phyloP scores from a whole-genome alignment of 164 flowering plant genomes.

The Houttuynia cordata region DNA sequence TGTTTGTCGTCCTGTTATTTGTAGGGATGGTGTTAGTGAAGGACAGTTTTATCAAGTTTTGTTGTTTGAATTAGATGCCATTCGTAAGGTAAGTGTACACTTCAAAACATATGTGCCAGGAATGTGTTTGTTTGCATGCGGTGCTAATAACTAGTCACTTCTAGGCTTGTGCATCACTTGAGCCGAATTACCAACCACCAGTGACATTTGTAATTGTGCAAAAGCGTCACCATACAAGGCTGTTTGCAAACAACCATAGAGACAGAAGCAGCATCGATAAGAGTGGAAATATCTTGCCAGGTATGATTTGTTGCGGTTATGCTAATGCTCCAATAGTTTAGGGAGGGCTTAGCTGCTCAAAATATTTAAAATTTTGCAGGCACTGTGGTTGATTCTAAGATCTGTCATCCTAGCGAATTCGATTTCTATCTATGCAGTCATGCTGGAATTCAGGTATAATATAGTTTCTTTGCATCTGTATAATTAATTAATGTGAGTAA shows the following conservation, averaged over 20 bases:
- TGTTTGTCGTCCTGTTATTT: not conserved
- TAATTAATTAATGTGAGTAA: too few species aligned
- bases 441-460: conserved; percentile 77
- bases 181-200: conserved; percentile 18
- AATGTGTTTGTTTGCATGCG: not conserved
- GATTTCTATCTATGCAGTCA: conserved; percentile 93
- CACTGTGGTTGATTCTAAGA: conserved; percentile 73
- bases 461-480: not conserved
- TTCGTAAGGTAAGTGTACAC: conserved; percentile 27
- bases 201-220: conserved; percentile 17
- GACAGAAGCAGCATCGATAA: conserved; percentile 17
- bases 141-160: conserved; percentile 1
- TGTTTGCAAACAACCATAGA: conserved; percentile 13
- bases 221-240: conserved; percentile 16
- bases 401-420: conserved; percentile 81
- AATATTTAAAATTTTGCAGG: conserved; percentile 26
- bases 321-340: not conserved
- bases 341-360: not conserved
- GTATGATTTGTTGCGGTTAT: conserved; percentile 2
- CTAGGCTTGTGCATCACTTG: conserved; percentile 16
- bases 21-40: conserved; percentile 48
- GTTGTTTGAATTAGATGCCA: conserved; percentile 39
- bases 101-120: not conserved
- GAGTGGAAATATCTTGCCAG: conserved; percentile 17
- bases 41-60: conserved; percentile 49